phyloP scores from a whole-genome alignment of 108 stramenopile species.

The Nannochloropsis salina region DNA sequence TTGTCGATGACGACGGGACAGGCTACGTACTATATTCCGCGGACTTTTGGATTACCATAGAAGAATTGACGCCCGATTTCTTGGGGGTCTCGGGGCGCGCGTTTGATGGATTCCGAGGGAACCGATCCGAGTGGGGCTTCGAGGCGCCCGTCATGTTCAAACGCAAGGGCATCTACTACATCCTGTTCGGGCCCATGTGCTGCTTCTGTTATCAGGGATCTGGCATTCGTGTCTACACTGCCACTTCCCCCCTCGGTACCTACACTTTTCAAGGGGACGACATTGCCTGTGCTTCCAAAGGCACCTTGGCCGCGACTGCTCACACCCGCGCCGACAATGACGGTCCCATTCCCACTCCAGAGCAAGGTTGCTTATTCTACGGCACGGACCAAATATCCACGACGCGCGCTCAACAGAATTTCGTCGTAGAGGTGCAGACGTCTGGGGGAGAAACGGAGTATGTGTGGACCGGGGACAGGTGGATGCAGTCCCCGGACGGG shows the following conservation, averaged over 20 bases:
- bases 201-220: conserved; percentile 15
- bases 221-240: conserved; percentile 12
- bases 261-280: conserved; percentile 5
- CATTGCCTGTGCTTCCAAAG: neutral
- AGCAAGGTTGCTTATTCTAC: neutral
- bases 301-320: neutral
- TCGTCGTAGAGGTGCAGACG: neutral
- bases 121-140: neutral
- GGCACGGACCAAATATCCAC: conserved; percentile 12
- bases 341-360: neutral
- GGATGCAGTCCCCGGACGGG: neutral
- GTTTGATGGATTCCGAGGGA: conserved; percentile 6
- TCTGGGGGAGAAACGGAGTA: neutral
- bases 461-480: neutral
- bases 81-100: neutral
- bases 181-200: conserved; percentile 3
- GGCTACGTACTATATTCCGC: neutral
- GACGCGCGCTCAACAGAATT: neutral
- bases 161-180: neutral
- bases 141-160: conserved; percentile 13
- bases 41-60: neutral
- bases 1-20: neutral
- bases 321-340: neutral
- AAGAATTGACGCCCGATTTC: conserved; percentile 14
- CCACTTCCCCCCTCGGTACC: neutral